phyloP scores from a whole-genome alignment of 345 rosid species.

The Salix koriyanagi region DNA sequence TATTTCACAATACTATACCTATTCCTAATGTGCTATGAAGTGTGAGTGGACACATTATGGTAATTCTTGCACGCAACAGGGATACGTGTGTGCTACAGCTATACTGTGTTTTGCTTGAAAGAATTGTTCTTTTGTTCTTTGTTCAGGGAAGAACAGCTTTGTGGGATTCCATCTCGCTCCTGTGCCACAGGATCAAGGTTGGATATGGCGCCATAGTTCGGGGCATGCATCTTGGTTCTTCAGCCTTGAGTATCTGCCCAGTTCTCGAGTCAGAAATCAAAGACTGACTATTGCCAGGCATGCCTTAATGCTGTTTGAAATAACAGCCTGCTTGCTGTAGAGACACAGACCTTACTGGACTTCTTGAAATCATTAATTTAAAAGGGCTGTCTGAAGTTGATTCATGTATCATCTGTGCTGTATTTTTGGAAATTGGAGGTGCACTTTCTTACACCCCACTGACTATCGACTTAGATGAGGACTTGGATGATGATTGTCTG shows the following conservation, averaged over 20 bases:
- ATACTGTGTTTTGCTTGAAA: neutral
- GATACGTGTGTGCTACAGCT: neutral
- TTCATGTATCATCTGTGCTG: no score
- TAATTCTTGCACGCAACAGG: neutral
- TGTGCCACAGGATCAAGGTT: slow-evolving; percentile 72
- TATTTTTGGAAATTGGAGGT: no score
- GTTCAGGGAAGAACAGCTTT: slow-evolving; percentile 84
- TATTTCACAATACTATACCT: neutral
- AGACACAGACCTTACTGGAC: neutral
- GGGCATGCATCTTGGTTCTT: slow-evolving; percentile 83
- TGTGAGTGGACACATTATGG: neutral
- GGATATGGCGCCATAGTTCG: slow-evolving; percentile 76
- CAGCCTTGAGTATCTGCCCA: slow-evolving; percentile 70
- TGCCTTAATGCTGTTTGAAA: neutral
- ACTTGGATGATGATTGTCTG: no score
- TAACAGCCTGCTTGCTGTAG: neutral
- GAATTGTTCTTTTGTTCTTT: neutral
- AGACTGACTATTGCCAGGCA: slow-evolving; percentile 27
- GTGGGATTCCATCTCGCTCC: slow-evolving; percentile 79
- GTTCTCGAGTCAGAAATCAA: slow-evolving; percentile 63
- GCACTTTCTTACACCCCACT: no score
- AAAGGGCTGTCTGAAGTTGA: neutral
- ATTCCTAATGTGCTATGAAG: neutral
- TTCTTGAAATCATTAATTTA: neutral
- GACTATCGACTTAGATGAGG: no score